Evolutionary conservation across 2,329 filamentous ascomycete genomes (phyloP).

Genomic region (Hypoxylon sp.): DNA sequence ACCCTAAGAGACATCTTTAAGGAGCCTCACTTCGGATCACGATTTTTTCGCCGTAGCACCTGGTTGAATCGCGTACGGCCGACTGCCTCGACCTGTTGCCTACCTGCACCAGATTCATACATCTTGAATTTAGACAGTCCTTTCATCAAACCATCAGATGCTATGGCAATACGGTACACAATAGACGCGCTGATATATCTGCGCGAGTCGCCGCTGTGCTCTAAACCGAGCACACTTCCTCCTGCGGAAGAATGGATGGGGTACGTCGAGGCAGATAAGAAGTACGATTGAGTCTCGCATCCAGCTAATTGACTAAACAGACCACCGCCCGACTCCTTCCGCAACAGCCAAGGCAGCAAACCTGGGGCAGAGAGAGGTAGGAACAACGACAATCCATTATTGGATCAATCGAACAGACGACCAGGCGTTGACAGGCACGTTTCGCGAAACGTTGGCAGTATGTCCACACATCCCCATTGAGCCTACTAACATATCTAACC

Average conservation of each 20-base stretch:
- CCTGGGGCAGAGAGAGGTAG: slow-evolving; percentile 59
- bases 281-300: not conserved
- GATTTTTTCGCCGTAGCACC: not conserved
- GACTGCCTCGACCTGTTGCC: slow-evolving; percentile 1
- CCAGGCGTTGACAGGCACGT: slow-evolving; percentile 65
- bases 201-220: slow-evolving; percentile 84
- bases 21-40: slow-evolving; percentile 15
- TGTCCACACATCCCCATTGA: slow-evolving; percentile 46
- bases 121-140: slow-evolving; percentile 2
- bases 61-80: not conserved
- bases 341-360: slow-evolving; percentile 59
- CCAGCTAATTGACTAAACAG: slow-evolving; percentile 50
- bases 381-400: slow-evolving; percentile 58
- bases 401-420: slow-evolving; percentile 66
- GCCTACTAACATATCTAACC: slow-evolving; percentile 44
- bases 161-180: slow-evolving; percentile 76
- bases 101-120: not conserved
- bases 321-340: slow-evolving; percentile 60
- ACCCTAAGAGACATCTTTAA: slow-evolving; percentile 5
- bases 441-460: slow-evolving; percentile 70
- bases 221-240: slow-evolving; percentile 82
- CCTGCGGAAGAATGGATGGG: slow-evolving; percentile 97
- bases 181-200: slow-evolving; percentile 81
- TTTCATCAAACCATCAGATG: slow-evolving; percentile 43
- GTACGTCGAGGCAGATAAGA: slow-evolving; percentile 63